Conservation (phyloP, 2,329 filamentous ascomycete species). For the Parascedosporium putredinis region DNA sequence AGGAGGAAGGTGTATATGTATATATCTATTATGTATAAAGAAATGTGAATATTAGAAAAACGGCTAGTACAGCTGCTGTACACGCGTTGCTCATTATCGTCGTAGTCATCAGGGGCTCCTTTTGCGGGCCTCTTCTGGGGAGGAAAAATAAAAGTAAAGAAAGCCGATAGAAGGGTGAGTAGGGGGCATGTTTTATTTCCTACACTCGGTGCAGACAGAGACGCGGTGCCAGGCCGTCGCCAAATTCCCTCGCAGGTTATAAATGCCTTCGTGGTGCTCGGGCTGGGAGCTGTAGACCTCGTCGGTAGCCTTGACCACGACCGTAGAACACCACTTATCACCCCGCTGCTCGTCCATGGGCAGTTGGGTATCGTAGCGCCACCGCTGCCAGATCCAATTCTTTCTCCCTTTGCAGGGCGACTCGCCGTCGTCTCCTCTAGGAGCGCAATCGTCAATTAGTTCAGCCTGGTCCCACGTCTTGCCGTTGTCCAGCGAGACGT, state of each 20-base stretch:
- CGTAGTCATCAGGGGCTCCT: too few relatives aligned
- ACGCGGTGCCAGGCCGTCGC: conserved; percentile 59
- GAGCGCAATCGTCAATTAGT: conserved; percentile 39
- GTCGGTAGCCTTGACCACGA: conserved; percentile 57
- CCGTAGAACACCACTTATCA: conserved; percentile 30
- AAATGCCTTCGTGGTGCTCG: conserved; percentile 47
- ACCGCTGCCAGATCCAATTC: conserved; percentile 55
- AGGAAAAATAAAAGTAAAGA: too few relatives aligned
- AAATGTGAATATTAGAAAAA: too few relatives aligned
- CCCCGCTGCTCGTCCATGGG: conserved; percentile 20
- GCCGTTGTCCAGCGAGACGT: conserved; percentile 54
- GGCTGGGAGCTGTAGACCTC: conserved; percentile 58
- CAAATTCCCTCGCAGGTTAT: conserved; percentile 54
- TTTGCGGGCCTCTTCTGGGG: too few relatives aligned
- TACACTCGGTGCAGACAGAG: conserved; percentile 23
- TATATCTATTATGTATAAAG: too few relatives aligned
- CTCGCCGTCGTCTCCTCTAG: conserved; percentile 10
- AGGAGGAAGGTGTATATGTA: too few relatives aligned
- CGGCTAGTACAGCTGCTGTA: too few relatives aligned
- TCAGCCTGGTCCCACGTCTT: conserved; percentile 53
- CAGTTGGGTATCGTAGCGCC: conserved; percentile 44
- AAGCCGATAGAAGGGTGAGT: too few relatives aligned
- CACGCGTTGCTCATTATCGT: too few relatives aligned
- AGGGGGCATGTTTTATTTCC: too few relatives aligned
- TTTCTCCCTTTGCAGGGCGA: conserved; percentile 21